Conservation (phyloP, 2,329 filamentous ascomycete species). For the Gnomoniopsis sp. region DNA sequence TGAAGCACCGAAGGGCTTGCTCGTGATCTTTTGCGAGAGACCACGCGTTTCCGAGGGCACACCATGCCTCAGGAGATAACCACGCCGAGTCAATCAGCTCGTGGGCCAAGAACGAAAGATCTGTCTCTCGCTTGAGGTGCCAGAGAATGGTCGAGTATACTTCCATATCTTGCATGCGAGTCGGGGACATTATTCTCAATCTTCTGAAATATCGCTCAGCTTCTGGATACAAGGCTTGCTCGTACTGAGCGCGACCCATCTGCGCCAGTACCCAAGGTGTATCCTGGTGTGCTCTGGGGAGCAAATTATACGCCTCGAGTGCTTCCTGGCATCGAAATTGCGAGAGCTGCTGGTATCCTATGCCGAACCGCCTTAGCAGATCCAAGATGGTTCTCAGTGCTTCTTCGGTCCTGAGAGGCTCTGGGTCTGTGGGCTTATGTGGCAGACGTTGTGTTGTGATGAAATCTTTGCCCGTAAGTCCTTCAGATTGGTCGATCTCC, state of each 20-base stretch:
- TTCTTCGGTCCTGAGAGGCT: slow-evolving; percentile 67
- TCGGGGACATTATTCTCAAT: slow-evolving; percentile 75
- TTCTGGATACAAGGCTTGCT: slow-evolving; percentile 80
- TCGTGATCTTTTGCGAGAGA: slow-evolving; percentile 91
- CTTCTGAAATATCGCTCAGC: slow-evolving; percentile 83
- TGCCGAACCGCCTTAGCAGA: slow-evolving; percentile 75
- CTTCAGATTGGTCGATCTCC: slow-evolving; percentile 68
- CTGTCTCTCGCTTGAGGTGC: slow-evolving; percentile 90
- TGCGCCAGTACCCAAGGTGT: slow-evolving; percentile 92
- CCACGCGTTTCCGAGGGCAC: slow-evolving; percentile 90
- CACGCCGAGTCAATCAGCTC: slow-evolving; percentile 84
- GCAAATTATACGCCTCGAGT: slow-evolving; percentile 65
- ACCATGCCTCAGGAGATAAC: slow-evolving; percentile 93
- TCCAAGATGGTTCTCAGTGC: slow-evolving; percentile 75
- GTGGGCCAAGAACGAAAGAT: slow-evolving; percentile 88
- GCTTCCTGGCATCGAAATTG: slow-evolving; percentile 79
- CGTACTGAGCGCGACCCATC: slow-evolving; percentile 86
- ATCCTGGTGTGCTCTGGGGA: slow-evolving; percentile 75
- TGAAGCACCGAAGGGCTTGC: slow-evolving; percentile 91
- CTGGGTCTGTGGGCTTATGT: slow-evolving; percentile 42
- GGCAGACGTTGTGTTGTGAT: slow-evolving; percentile 33
- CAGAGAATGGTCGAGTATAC: slow-evolving; percentile 98
- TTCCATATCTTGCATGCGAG: slow-evolving; percentile 90
- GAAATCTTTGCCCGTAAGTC: slow-evolving; percentile 41
- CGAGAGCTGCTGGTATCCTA: slow-evolving; percentile 73